Conservation (phyloP, 1,139 yeast genomes). For the Zygosaccharomyces pseudobailii region DNA sequence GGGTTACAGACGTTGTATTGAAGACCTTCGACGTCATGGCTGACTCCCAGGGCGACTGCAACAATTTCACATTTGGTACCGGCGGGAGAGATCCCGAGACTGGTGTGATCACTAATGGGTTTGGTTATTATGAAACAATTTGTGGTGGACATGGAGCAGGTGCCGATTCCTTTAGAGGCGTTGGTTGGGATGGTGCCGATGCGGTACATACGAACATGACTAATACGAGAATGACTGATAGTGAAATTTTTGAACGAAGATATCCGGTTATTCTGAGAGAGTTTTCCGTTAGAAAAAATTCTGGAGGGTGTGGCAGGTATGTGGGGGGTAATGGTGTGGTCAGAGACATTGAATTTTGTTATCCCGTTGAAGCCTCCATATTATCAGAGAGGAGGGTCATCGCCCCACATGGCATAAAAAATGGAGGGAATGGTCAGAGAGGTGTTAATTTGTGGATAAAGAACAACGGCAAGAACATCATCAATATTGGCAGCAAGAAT, state of each 20-base stretch:
- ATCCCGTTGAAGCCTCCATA: slow-evolving; percentile 52
- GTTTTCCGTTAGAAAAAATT: slow-evolving; percentile 47
- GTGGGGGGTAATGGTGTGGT: slow-evolving; percentile 60
- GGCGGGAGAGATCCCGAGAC: slow-evolving; percentile 38
- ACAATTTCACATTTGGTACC: slow-evolving; percentile 65
- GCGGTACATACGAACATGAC: slow-evolving; percentile 71
- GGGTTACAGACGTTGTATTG: slow-evolving; percentile 73
- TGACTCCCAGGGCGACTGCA: slow-evolving; percentile 72
- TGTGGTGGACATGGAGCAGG: slow-evolving; percentile 72
- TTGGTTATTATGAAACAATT: slow-evolving; percentile 69
- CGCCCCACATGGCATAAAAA: slow-evolving; percentile 57
- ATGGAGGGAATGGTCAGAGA: slow-evolving; percentile 54
- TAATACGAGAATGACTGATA: slow-evolving; percentile 64
- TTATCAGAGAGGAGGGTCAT: slow-evolving; percentile 55
- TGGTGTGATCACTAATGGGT: slow-evolving; percentile 44
- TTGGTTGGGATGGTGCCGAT: slow-evolving; percentile 55
- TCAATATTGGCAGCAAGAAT: slow-evolving; percentile 55
- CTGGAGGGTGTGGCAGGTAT: slow-evolving; percentile 55
- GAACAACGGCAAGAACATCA: slow-evolving; percentile 27
- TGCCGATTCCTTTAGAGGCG: slow-evolving; percentile 48
- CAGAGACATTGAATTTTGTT: slow-evolving; percentile 55
- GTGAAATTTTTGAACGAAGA: slow-evolving; percentile 59
- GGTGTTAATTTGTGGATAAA: slow-evolving; percentile 58
- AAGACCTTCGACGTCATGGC: slow-evolving; percentile 75
- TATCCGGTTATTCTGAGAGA: slow-evolving; percentile 56